Percentiles rank a stretch among this genome's conserved stretches.
Evolutionary conservation across 495 filamentous ascomycete species (phyloP).

Genomic region (Penicillium lividum): DNA sequence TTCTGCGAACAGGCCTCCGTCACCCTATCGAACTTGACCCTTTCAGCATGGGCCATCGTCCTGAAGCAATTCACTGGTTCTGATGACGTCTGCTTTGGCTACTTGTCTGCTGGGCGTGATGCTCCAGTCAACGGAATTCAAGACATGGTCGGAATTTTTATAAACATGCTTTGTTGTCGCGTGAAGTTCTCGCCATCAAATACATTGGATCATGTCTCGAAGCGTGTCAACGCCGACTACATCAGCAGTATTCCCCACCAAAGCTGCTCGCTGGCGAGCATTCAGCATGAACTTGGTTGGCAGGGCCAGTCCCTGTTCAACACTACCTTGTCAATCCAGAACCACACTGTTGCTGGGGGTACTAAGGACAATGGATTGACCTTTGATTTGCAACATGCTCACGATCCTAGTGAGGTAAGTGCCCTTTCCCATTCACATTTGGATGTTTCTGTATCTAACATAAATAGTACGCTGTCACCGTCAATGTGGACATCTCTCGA

Average conservation of each 20-base stretch:
- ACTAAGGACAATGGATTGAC: slow-evolving; percentile 37
- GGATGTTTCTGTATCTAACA: slow-evolving; percentile 1
- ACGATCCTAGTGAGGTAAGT: slow-evolving; percentile 52
- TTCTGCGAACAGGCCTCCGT: slow-evolving; percentile 51
- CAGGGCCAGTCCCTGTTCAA: slow-evolving; percentile 56
- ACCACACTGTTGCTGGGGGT: slow-evolving; percentile 37
- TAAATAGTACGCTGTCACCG: slow-evolving; percentile 46
- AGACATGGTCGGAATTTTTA: slow-evolving; percentile 56
- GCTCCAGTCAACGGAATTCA: slow-evolving; percentile 51
- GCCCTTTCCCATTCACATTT: neutral
- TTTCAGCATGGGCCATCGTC: slow-evolving; percentile 59
- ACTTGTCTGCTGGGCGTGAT: slow-evolving; percentile 51
- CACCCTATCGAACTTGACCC: slow-evolving; percentile 52
- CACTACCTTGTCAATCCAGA: slow-evolving; percentile 58
- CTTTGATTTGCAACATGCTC: slow-evolving; percentile 41
- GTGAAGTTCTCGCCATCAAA: slow-evolving; percentile 37
- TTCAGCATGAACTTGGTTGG: slow-evolving; percentile 56
- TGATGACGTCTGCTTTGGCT: slow-evolving; percentile 61
- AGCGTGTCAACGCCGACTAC: slow-evolving; percentile 50
- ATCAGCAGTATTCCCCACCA: slow-evolving; percentile 51
- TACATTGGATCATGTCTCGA: slow-evolving; percentile 43
- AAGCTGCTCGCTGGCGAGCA: slow-evolving; percentile 53
- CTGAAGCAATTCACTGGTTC: slow-evolving; percentile 52
- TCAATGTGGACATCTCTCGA: slow-evolving; percentile 47
- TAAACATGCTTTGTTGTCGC: slow-evolving; percentile 58